Conservation (phyloP, 208 protist species). For the Crithidia acanthocephali region DNA sequence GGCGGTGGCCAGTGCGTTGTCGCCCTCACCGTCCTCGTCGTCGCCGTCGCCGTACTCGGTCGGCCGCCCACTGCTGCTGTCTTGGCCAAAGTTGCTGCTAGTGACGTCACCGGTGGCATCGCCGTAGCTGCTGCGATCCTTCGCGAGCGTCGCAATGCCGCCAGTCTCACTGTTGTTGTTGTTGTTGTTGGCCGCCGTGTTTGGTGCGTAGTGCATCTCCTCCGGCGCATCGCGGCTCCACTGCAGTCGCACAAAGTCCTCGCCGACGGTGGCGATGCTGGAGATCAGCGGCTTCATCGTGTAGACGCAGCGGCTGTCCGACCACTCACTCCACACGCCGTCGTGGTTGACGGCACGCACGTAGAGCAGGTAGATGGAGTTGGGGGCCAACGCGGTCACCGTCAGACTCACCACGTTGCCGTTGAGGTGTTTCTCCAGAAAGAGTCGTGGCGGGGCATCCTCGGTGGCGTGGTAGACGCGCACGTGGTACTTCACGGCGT, state of each 20-base stretch:
- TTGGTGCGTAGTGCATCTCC: constrained; percentile 46
- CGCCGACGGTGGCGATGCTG: constrained; percentile 74
- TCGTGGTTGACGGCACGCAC: constrained; percentile 62
- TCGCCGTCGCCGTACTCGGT: constrained; percentile 6
- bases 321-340: constrained; percentile 90
- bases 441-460: constrained; percentile 25
- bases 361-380: constrained; percentile 72
- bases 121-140: constrained; percentile 18
- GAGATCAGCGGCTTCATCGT: constrained; percentile 83
- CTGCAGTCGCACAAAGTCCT: constrained; percentile 82
- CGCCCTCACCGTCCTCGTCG: constrained; percentile 1
- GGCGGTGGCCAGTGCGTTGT: background rate
- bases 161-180: background rate
- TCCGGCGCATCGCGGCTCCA: constrained; percentile 79
- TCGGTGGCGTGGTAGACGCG: constrained; percentile 38
- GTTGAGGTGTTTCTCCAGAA: constrained; percentile 69
- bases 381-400: constrained; percentile 58
- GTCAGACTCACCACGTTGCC: constrained; percentile 45
- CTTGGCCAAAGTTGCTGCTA: constrained; percentile 15
- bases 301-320: constrained; percentile 76
- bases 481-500: constrained; percentile 47
- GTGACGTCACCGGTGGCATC: background rate
- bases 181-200: background rate
- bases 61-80: background rate
- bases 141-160: background rate